Base-by-base conservation (phyloP, 768 basidiomycete genomes). In the Pleurotus sapidus region DNA sequence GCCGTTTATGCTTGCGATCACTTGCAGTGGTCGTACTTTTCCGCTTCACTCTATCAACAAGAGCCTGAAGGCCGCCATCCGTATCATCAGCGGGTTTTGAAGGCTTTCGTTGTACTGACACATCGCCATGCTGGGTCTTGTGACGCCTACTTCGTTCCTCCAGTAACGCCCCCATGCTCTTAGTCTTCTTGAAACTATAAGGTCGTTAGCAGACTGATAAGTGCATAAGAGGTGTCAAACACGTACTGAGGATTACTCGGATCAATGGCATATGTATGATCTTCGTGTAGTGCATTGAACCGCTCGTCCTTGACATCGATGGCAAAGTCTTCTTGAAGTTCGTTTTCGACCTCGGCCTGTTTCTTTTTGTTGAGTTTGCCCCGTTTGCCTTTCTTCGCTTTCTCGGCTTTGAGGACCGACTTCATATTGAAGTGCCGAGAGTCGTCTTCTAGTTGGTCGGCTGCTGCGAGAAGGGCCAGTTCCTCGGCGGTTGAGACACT, bases 191-290 rank as follows among this genome's bases (percentile, higher is more conserved):
- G 77, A 90, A 98, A 56, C 95, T 98, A 49, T 58, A 24, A 58
- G 38, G 25, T 60, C 18, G 61, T 57, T 57, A 57, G 53, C 24
- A 34, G 8, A 34, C 34, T 12, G 37, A 57, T 2, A 30, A 17
- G 17, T 8, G 56, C 17, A n/a, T 11, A 20, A 30, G 39, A 50
- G 34, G 39, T 34, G 60, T 46, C 27, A 8, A 12, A 49, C 9
- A 80, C 94, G 61, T 67, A 97, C 96, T 87, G 91, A 68, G 96
- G 94, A 73, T 98, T 91, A 54, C 84, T 91, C 17, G 97, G 96
- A 70, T 99, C 97, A 62, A 99, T 95, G 0, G 96, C 95, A 62
- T 92, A 98, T 30, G 87, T 83, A 64, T 92, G 86, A 65, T 98
- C 89, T 63, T 97, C 93, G 64, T 94, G 90, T 45, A 98, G 67